Evolutionary conservation across 2,329 filamentous ascomycete species (phyloP).

Genomic region (Neophaeococcomyces aloes): DNA sequence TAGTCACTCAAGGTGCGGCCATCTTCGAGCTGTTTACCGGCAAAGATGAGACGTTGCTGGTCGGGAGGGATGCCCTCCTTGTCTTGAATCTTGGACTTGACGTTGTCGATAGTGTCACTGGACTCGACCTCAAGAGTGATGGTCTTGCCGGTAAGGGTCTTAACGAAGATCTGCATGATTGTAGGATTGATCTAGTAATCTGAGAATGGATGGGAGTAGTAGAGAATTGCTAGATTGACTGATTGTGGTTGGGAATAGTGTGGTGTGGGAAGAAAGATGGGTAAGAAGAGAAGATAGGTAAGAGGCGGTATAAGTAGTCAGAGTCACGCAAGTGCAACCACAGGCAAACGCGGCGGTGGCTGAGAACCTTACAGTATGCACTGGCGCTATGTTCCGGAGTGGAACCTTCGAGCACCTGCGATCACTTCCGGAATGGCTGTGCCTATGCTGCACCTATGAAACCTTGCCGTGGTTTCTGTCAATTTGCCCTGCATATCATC

Average conservation of each 20-base stretch:
- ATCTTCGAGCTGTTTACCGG: conserved; percentile 49
- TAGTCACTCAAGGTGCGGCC: conserved; percentile 46
- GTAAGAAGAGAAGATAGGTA: conserved; percentile 12
- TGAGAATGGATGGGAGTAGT: conserved; percentile 11
- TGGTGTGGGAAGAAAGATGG: too few relatives aligned
- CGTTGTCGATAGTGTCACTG: conserved; percentile 42
- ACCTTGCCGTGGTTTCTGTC: too few relatives aligned
- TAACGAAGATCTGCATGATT: conserved; percentile 96
- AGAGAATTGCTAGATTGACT: conserved; percentile 13
- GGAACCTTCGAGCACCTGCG: conserved; percentile 1
- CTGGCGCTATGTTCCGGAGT: neutral
- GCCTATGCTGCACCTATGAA: too few relatives aligned
- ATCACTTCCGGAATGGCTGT: too few relatives aligned
- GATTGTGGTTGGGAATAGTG: conserved; percentile 12
- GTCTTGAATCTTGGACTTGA: conserved; percentile 50
- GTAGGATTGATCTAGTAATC: conserved; percentile 20
- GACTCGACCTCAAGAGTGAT: conserved; percentile 35
- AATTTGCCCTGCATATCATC: too few relatives aligned
- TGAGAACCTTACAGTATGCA: conserved; percentile 5
- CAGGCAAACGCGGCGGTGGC: conserved; percentile 9
- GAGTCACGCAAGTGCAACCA: conserved; percentile 20
- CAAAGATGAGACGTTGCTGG: conserved; percentile 49
- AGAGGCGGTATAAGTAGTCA: conserved; percentile 19
- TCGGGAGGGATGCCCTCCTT: conserved; percentile 51
- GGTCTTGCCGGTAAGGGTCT: conserved; percentile 58